Evolutionary conservation across 1,284 basidiomycete genomes (phyloP).

Genomic region (Fomes fomentarius): DNA sequence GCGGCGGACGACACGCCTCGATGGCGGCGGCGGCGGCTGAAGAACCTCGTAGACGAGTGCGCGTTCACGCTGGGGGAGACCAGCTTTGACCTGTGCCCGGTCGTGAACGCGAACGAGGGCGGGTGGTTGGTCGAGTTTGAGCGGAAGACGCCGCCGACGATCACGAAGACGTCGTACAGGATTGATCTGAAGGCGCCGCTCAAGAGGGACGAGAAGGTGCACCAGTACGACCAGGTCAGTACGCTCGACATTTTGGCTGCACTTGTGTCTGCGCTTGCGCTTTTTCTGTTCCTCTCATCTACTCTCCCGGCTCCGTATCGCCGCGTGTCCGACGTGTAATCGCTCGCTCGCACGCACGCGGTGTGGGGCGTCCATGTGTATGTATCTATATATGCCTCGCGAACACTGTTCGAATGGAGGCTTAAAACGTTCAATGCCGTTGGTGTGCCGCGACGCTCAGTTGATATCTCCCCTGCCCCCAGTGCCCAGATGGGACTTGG

Average conservation of each 20-base stretch:
- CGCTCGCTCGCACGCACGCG: too few relatives aligned
- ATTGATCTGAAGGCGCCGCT: conserved; percentile 34
- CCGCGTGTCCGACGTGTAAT: too few relatives aligned
- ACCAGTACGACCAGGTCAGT: conserved; percentile 34
- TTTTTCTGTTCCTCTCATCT: too few relatives aligned
- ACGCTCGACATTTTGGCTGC: not conserved
- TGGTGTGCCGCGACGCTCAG: not conserved
- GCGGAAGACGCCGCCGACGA: conserved; percentile 35
- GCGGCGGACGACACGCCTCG: not conserved
- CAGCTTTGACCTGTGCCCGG: conserved; percentile 36
- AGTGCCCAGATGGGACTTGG: conserved; percentile 41
- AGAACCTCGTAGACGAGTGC: conserved; percentile 30
- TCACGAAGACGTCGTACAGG: conserved; percentile 34
- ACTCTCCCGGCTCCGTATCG: too few relatives aligned
- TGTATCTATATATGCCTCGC: too few relatives aligned
- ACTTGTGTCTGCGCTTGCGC: not conserved
- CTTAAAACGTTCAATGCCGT: too few relatives aligned
- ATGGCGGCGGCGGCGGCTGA: conserved; percentile 5
- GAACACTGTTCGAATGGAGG: too few relatives aligned
- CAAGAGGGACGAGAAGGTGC: conserved; percentile 23
- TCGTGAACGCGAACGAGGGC: conserved; percentile 28
- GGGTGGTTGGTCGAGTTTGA: conserved; percentile 27
- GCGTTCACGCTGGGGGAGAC: conserved; percentile 29
- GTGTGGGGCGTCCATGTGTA: too few relatives aligned
- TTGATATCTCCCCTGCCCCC: conserved; percentile 25